These are phyloP conservation scores for Lophium mytilinum DNA, from an alignment of 495 filamentous ascomycete species.

Conservation along the genomic window DNA sequence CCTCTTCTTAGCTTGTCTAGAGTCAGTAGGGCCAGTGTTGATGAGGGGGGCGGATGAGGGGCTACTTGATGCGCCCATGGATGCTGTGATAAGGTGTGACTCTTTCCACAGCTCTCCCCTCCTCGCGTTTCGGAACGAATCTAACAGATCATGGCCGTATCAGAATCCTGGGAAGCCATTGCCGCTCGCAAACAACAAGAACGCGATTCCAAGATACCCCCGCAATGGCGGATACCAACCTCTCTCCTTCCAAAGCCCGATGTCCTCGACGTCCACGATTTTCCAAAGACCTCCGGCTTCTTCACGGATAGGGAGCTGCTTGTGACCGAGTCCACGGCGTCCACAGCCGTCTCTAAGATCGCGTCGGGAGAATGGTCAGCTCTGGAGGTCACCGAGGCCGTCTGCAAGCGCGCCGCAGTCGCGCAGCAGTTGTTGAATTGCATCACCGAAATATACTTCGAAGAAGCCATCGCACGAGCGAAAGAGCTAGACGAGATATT, in stretches of 20 bases:
- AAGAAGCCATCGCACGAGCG: slow-evolving; percentile 51
- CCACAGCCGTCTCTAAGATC: slow-evolving; percentile 1
- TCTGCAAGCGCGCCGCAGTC: slow-evolving; percentile 49
- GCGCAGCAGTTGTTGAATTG: slow-evolving; percentile 53
- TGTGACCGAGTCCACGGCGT: background rate
- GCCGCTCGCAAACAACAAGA: background rate
- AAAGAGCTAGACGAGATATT: slow-evolving; percentile 51
- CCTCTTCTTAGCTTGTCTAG: too few relatives aligned
- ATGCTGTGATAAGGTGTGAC: too few relatives aligned
- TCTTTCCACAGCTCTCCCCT: too few relatives aligned
- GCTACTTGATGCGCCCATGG: too few relatives aligned
- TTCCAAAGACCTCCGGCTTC: background rate
- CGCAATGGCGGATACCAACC: background rate
- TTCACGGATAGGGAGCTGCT: background rate
- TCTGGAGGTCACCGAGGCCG: slow-evolving; percentile 45
- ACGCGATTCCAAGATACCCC: background rate
- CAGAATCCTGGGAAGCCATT: background rate
- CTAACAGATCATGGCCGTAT: background rate
- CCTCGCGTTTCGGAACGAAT: too few relatives aligned
- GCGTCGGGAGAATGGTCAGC: slow-evolving; percentile 21
- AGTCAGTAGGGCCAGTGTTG: too few relatives aligned
- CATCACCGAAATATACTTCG: slow-evolving; percentile 57
- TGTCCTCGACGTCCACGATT: background rate
- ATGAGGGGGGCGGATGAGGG: too few relatives aligned
- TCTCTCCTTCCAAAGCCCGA: background rate